Conservation (phyloP, 2,329 filamentous ascomycete species). For the Xylariaceae sp. region DNA sequence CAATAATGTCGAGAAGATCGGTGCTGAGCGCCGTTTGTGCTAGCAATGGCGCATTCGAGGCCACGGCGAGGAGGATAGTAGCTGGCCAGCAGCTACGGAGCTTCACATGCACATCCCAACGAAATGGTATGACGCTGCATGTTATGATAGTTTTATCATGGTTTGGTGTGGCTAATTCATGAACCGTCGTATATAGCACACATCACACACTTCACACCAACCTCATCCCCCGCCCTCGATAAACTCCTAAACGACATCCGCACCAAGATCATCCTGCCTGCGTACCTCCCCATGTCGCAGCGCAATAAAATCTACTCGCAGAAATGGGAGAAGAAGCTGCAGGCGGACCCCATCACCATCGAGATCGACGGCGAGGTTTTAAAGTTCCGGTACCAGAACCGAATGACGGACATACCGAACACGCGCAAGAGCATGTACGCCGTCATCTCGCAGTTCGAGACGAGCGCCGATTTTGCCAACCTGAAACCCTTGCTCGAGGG, state of each 20-base stretch:
- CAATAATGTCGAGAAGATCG: conserved; percentile 39
- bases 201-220: conserved; percentile 56
- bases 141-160: no score
- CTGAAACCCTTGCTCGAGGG: conserved; percentile 60
- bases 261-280: conserved; percentile 66
- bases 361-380: conserved; percentile 64
- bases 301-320: conserved; percentile 59
- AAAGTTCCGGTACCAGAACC: conserved; percentile 57
- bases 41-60: conserved; percentile 37
- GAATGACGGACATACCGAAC: conserved; percentile 49
- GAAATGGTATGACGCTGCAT: conserved; percentile 34
- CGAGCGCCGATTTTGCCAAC: conserved; percentile 59
- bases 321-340: conserved; percentile 55
- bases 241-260: conserved; percentile 59
- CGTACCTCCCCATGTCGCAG: conserved; percentile 61
- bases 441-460: conserved; percentile 55
- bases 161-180: neutral
- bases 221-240: conserved; percentile 62
- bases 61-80: conserved; percentile 34
- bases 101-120: conserved; percentile 39
- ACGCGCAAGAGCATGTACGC: conserved; percentile 47
- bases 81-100: conserved; percentile 31
- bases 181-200: conserved; percentile 27
- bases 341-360: conserved; percentile 62
- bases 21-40: conserved; percentile 37